Evolutionary conservation across 768 basidiomycete species (phyloP).

Genomic region (Lepiota subincarnata): DNA sequence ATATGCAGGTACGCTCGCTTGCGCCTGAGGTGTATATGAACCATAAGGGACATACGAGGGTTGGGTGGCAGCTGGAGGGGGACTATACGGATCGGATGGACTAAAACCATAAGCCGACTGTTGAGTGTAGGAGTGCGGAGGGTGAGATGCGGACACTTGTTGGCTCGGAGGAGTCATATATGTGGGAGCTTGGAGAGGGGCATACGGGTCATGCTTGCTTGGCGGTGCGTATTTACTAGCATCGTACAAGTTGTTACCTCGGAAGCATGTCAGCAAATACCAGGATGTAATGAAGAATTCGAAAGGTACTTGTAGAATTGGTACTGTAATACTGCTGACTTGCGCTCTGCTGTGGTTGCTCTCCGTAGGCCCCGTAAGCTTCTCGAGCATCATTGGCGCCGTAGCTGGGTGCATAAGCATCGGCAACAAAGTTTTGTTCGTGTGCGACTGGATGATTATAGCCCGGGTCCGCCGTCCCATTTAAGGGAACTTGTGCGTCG

Average conservation of each 20-base stretch:
- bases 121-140: background rate
- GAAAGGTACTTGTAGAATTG: background rate
- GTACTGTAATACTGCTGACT: slow-evolving; percentile 4
- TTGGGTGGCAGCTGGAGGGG: slow-evolving; percentile 2
- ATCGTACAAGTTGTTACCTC: background rate
- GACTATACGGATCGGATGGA: slow-evolving; percentile 17
- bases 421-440: background rate
- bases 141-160: background rate
- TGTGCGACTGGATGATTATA: background rate
- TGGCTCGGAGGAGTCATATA: slow-evolving; percentile 17
- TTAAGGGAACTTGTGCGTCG: background rate
- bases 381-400: background rate
- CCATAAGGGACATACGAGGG: background rate
- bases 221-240: slow-evolving; percentile 2
- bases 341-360: background rate
- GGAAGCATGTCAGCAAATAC: background rate
- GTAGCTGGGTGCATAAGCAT: slow-evolving; percentile 1
- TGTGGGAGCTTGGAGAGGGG: slow-evolving; percentile 19
- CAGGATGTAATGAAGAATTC: background rate
- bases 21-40: slow-evolving; percentile 7
- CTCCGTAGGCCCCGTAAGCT: background rate
- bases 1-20: background rate
- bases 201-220: slow-evolving; percentile 30
- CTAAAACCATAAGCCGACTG: slow-evolving; percentile 7
- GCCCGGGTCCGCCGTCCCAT: background rate